Evolutionary conservation across 345 rosid species (phyloP).

Genomic region (Salix udensis): DNA sequence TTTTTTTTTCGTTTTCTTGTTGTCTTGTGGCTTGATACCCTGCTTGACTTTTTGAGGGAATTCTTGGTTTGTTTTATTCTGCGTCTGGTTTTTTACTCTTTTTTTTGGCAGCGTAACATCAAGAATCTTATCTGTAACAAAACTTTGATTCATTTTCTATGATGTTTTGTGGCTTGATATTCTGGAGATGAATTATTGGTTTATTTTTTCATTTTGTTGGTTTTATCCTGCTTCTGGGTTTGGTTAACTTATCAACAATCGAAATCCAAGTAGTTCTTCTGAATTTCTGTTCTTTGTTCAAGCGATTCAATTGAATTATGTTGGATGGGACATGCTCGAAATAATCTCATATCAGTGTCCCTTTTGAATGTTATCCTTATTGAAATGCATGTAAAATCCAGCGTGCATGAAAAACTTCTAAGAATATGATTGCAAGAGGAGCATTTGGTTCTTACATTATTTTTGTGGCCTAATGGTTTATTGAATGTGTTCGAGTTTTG

Average conservation of each 20-base stretch:
- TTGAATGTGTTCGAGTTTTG: background rate
- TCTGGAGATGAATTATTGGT: background rate
- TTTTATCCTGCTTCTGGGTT: background rate
- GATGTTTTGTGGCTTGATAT: background rate
- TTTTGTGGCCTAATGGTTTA: background rate
- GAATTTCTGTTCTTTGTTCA: background rate
- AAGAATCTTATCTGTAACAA: slow-evolving; percentile 6
- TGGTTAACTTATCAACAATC: background rate
- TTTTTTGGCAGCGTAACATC: too few relatives aligned
- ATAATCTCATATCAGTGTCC: background rate
- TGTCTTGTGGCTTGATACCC: background rate
- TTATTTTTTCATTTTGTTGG: background rate
- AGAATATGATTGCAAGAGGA: background rate
- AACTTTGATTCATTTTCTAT: background rate
- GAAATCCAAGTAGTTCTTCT: background rate
- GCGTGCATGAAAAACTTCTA: background rate
- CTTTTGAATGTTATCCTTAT: background rate
- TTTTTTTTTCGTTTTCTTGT: background rate
- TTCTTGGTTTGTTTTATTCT: background rate
- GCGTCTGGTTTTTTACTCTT: too few relatives aligned
- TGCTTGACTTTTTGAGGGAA: background rate
- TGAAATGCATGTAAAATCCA: background rate
- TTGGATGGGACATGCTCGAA: background rate
- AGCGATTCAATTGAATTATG: background rate
- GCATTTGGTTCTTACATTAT: background rate